A percentile compares a stretch with the other conserved stretches of the same genome.
phyloP scores from a whole-genome alignment of 306 rosid species.

The Medicago arabica region DNA sequence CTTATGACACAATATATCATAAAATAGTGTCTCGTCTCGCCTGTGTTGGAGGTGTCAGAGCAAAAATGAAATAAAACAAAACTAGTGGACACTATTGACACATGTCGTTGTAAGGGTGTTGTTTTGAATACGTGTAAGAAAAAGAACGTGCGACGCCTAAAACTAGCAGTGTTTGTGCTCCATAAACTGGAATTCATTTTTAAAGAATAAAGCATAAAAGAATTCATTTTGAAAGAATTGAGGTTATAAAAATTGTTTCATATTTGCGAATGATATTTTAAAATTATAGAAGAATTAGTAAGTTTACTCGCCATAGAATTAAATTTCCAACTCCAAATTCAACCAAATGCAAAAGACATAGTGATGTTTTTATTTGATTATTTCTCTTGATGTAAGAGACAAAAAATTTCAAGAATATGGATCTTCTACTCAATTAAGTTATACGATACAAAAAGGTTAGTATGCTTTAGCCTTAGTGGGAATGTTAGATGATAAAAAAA shows the following conservation, averaged over 20 bases:
- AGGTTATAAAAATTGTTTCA: not conserved
- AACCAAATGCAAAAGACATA: not conserved
- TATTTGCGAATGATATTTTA: not conserved
- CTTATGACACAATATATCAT: not conserved
- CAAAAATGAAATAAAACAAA: not conserved
- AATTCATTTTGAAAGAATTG: not conserved
- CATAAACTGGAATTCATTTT: conserved; percentile 8
- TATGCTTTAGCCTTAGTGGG: not conserved
- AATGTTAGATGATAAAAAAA: conserved; percentile 1
- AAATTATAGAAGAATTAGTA: not conserved
- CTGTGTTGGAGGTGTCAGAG: not conserved
- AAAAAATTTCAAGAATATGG: not conserved
- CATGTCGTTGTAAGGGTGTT: not conserved
- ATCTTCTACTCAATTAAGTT: not conserved
- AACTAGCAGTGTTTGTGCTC: not conserved
- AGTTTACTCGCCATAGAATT: not conserved
- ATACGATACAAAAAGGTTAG: not conserved
- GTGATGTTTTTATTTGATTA: conserved; percentile 6
- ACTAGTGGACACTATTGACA: not conserved
- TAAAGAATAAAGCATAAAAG: not conserved
- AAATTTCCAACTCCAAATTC: not conserved
- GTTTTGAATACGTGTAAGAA: not conserved
- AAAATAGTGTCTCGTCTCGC: not conserved
- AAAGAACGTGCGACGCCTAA: not conserved
- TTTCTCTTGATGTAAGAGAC: not conserved